Evolutionary conservation across 2,329 filamentous ascomycete genomes (phyloP), one percentile per base, ranked within the genome.

Genomic region (Ophiostoma himal-ulmi): DNA sequence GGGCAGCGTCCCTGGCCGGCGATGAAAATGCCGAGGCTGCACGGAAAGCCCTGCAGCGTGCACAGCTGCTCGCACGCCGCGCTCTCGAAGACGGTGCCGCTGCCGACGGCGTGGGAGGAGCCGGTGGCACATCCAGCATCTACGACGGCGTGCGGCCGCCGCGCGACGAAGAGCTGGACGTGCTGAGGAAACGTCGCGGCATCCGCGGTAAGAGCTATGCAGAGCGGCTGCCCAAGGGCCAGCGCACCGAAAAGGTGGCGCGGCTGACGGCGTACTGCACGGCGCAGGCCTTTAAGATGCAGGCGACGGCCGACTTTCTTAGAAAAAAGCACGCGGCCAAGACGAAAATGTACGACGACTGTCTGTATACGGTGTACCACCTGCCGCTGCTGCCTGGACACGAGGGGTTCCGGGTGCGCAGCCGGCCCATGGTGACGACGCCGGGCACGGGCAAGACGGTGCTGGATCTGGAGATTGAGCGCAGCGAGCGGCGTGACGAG

Each of bases 311-410:
- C 17, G 88, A 92, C 44, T 99, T 99, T 78, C 83, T 97, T 72
- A 90, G 91, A 75, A 91, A 92, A 74, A 90, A 90, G 76, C 95
- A 99, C 80, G 89, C 91, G 41, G 94, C 94, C 0, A 91, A 93
- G 80, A 96, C 94, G 17, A 99, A 99, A 80, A 84, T 98, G 5
- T 99, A 99, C 80, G 95, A 99, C 79, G 95, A 99, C 79, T 99
- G 95, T 77, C 83, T 99, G 34, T 99, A 99, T 78, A 92, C 90
- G 36, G 94, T 97, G 67, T 99, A 99, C 79, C 94, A 97, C 77
- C 82, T 97, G 39, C 95, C 95, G 5, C 82, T 99, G 20, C 83
- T 98, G 69, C 91, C 92, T 2, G 95, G 94, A 0, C 88, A 84
- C 66, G 93, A 96, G 67, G 94, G 95, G 1, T 97, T 94, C 79